Evolutionary conservation across 2,329 filamentous ascomycete species (phyloP).

Genomic region (Phoma sp.): DNA sequence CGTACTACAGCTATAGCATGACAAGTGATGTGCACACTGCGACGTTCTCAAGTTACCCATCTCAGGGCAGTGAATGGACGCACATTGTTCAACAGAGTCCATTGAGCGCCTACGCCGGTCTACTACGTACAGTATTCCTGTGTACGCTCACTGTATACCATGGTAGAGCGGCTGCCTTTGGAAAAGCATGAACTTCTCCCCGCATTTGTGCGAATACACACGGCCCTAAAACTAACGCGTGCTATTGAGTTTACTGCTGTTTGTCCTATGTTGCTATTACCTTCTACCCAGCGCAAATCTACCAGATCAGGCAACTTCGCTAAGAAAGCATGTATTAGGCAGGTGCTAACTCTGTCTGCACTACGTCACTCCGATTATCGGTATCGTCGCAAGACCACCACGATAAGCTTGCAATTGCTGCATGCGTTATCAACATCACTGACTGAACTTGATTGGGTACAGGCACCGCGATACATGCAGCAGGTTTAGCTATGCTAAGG

Average conservation of each 20-base stretch:
- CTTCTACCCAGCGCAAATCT: not conserved
- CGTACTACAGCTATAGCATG: no score
- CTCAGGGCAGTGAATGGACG: not conserved
- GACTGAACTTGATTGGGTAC: conserved; percentile 12
- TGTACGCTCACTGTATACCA: no score
- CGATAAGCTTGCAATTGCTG: conserved; percentile 25
- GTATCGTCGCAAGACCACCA: conserved; percentile 3
- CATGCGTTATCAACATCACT: conserved; percentile 21
- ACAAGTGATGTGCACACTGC: not conserved
- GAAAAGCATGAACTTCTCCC: no score
- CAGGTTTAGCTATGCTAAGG: conserved; percentile 2
- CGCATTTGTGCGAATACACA: no score
- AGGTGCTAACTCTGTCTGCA: conserved; percentile 19
- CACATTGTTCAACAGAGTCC: no score
- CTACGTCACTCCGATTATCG: conserved; percentile 37
- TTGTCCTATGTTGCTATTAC: not conserved
- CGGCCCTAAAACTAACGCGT: no score
- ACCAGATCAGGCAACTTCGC: not conserved
- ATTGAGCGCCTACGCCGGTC: no score
- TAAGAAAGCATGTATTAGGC: conserved; percentile 17
- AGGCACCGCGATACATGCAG: not conserved
- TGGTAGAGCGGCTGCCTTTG: no score
- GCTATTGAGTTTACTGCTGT: not conserved
- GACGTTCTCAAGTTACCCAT: not conserved
- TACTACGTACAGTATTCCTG: no score